Evolutionary conservation across 768 basidiomycete genomes (phyloP), one percentile per base, ranked within the genome.

Genomic region (Leccinum barrowsii): DNA sequence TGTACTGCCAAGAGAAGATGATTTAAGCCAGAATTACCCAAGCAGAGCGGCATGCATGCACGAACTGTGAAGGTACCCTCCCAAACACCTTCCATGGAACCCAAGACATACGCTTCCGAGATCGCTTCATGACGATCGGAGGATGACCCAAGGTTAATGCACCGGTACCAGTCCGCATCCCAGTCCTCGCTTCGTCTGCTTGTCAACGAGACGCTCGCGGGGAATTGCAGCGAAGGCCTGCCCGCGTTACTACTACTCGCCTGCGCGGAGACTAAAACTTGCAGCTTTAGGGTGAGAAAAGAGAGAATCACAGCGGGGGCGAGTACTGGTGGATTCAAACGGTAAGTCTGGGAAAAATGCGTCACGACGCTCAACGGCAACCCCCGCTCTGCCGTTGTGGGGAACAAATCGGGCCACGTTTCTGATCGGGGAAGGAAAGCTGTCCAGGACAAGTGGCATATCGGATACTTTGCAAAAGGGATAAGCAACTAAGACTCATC

Each of bases 51-150:
- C 15, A n/a, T 30, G n/a, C 37, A 26, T 49, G 26, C 37, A 74
- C 84, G 60, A 65, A 89, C 90, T 17, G 83, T 86, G 65, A 92
- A 92, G 35, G 84, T 70, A 2, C 90, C 90, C 69, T 92, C 90
- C 90, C 90, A 92, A 13, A 85, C 74, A 6, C 90, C 90, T 59
- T 90, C 86, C 35, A 90, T 71, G 58, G 86, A 89, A 50, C 89
- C 87, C 4, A 85, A 82, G 28, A 71, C 75, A 65, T 86, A 89
- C 17, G 80, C 77, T 12, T 76, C 75, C 5, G 78, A 75, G 22
- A 80, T 64, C 10, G 70, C 55, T n/a, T 66, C 70, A 54, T 67
- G 66, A 30, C 70, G 70, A 49, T 76, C 69, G 5, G 63, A 60
- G 5, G 63, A 60, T 46, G 67, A 61, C 42, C 74, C 74, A 7